Percentiles rank a stretch among this genome's conserved stretches.
phyloP scores from a whole-genome alignment of 129 eudicot genomes.

The Scalesia atractyloides region DNA sequence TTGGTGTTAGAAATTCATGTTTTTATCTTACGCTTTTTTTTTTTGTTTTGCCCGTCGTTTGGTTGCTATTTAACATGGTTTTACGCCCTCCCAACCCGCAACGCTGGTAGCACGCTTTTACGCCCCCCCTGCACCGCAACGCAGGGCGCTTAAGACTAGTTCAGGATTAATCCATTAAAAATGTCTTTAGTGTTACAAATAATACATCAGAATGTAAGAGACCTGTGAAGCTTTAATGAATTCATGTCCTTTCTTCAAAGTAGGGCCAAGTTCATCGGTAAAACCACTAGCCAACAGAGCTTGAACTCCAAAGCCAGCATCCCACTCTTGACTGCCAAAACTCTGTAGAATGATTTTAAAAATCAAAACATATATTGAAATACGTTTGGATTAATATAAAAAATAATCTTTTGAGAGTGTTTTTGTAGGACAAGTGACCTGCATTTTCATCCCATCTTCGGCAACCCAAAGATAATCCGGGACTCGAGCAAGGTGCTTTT shows the following conservation, averaged over 20 bases:
- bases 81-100: too few species aligned
- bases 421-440: conserved; percentile 42
- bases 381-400: conserved; percentile 13
- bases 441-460: conserved; percentile 98
- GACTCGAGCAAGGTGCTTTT: conserved; percentile 80
- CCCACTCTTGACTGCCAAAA: conserved; percentile 89
- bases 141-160: too few species aligned
- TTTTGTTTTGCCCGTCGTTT: too few species aligned
- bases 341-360: conserved; percentile 44
- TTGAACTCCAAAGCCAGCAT: conserved; percentile 72
- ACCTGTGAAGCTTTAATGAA: conserved; percentile 88
- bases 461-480: conserved; percentile 90
- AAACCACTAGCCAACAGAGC: conserved; percentile 66
- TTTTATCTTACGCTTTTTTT: too few species aligned
- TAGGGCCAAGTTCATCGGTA: conserved; percentile 53
- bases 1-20: too few species aligned
- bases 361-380: not conserved
- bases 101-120: too few species aligned
- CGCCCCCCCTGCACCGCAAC: too few species aligned
- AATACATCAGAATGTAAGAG: not conserved
- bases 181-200: not conserved
- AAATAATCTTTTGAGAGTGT: not conserved
- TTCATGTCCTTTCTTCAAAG: conserved; percentile 73
- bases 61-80: too few species aligned
- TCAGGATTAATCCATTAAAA: conserved; percentile 7